phyloP scores from a whole-genome alignment of 1,139 yeast species.

The Meyerozyma smithsonii region DNA sequence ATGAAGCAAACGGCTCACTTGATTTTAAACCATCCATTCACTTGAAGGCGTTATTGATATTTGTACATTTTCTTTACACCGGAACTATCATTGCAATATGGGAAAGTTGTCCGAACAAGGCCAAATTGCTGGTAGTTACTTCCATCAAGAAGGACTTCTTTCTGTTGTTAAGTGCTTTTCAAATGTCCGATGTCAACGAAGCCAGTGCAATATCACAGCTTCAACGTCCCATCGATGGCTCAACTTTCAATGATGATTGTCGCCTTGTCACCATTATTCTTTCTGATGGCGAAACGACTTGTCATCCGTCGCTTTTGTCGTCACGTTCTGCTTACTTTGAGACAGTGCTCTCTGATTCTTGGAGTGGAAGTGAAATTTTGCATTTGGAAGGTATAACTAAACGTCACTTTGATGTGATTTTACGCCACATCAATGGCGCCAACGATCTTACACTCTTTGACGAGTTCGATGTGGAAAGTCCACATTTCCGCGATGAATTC shows the following conservation, averaged over 20 bases:
- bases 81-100: conserved; percentile 22
- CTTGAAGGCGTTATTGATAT: conserved; percentile 24
- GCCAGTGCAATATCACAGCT: background rate
- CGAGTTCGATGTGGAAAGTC: conserved; percentile 14
- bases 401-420: conserved; percentile 45
- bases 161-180: conserved; percentile 12
- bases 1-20: conserved; percentile 11
- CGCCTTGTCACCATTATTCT: conserved; percentile 25
- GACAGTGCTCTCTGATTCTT: conserved; percentile 50
- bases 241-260: conserved; percentile 8
- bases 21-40: conserved; percentile 17
- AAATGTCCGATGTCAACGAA: conserved; percentile 11
- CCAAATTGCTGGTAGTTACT: conserved; percentile 16
- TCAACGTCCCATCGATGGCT: background rate
- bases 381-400: conserved; percentile 42
- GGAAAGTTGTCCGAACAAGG: conserved; percentile 19
- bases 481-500: conserved; percentile 35
- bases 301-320: conserved; percentile 50
- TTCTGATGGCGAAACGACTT: conserved; percentile 34
- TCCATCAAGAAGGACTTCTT: conserved; percentile 14
- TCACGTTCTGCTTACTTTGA: conserved; percentile 63
- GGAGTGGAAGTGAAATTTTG: conserved; percentile 37
- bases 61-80: conserved; percentile 33
- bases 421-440: conserved; percentile 58
- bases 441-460: conserved; percentile 44